Base-by-base conservation (phyloP, 2,329 filamentous ascomycete genomes). In the Hypoxylon sp. region DNA sequence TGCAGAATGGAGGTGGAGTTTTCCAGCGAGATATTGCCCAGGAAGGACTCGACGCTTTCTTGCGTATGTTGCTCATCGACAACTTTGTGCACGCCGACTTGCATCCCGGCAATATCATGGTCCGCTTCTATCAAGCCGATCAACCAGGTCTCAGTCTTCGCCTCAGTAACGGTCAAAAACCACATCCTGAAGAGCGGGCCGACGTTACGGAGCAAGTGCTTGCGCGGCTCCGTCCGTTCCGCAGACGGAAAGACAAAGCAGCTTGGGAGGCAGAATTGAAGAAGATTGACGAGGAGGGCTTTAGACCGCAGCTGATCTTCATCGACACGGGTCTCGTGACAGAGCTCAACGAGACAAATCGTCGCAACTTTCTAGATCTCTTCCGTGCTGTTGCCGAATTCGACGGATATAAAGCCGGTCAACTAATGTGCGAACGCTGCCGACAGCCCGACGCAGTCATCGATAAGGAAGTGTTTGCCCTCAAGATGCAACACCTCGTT, bases 91-190 rank as follows among this genome's bases (percentile, higher is more conserved):
- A 99, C 77, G 95, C 96, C 4, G 96, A 99, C 77, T 83, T 99
- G 30, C 96, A 99, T 77, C 96, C 96, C 0, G 96, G 96, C 25
- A 99, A 99, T 79, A 98, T 99, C 81, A 98, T 99, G 94, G 95
- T 99, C 50, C 93, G 97, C 69, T 99, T 99, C 82, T 98, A 98
- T 80, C 90, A 95, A 75, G 90, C 94, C 0, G 89, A 90, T 13
- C 86, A 90, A 67, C 87, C 95, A 0, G 88, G 91, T 52, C 82
- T 97, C 0, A 83, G 84, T 21, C 81, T 90, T 28, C 76, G 72
- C 13, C 62, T 75, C 4, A 78, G 80, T 21, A 79, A 84, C 19
- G 57, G 55, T 11, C 60, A 70, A 11, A 62, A 62, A 46, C 66
- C 63, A 2, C 70, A 71, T 25, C 73, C 77, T 23, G 49, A 76